Evolutionary conservation across 1,284 basidiomycete species (phyloP), one percentile per base, ranked within the genome.

Genomic region (Moesziomyces aphidis): DNA sequence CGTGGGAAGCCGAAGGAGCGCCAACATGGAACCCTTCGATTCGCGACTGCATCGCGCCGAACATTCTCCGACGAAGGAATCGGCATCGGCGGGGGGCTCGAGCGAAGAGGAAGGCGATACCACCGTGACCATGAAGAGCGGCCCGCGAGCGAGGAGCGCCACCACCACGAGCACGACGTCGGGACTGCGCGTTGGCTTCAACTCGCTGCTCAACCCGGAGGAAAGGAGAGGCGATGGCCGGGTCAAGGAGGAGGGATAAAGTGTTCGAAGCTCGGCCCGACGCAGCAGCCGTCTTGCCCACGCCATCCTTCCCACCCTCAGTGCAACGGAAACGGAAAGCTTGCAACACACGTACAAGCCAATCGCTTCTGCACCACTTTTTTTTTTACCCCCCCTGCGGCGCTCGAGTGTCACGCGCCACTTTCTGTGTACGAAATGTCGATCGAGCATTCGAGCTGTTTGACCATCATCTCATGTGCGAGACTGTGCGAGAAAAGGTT

Each of bases 181-280:
- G 4, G 61, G 55, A 15, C 55, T 74, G 17, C 59, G 72, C 13
- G 66, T 50, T 13, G 72, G 72, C 24, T 69, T 74, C 28, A 53
- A 42, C 43, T 65, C 72, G 42, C 56, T 74, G 2, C 55, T 74
- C 53, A 74, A 74, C 42, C 72, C 72, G 2, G 56, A 69, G 31
- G 53, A 56, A 2, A 52, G 39, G 22, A 59, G 50, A 39, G 5
- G 49, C n/a, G 53, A 60, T 13, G 50, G 13, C 13, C 54, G 58
- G 21, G 45, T 67, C 34, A 64, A 70, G 50, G 67, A 63, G 9
- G 67, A 64, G 54, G 44, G 24, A 31, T 70, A 43, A 54, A 28
- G 28, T 21, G 44, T 17, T 13, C 17, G 22, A 17, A 10, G 17
- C 26, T n/a, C 21, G 45, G 26, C n/a, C 50, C 24, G 3, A 21